These are phyloP conservation scores for Malassezia slooffiae DNA, from an alignment of 1,284 basidiomycete species.

Conservation along the genomic window DNA sequence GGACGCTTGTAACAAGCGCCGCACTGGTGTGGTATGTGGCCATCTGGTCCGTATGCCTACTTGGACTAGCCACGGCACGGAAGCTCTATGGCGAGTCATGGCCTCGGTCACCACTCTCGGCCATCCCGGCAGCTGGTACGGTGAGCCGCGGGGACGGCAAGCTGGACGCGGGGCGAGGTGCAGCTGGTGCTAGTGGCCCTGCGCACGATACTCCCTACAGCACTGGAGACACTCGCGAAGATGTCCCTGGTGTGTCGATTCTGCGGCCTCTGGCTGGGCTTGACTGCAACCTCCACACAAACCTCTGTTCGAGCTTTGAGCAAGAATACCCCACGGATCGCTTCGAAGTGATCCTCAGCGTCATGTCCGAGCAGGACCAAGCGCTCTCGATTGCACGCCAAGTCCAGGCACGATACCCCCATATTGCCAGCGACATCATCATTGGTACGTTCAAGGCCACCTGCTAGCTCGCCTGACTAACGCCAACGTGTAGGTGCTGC, in stretches of 20 bases:
- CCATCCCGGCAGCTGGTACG: constrained; percentile 46
- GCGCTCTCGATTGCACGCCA: constrained; percentile 31
- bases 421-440: constrained; percentile 27
- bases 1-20: neutral
- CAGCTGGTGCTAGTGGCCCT: too few relatives aligned
- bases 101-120: constrained; percentile 18
- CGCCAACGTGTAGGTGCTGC: constrained; percentile 46
- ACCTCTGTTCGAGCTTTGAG: constrained; percentile 38
- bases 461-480: neutral
- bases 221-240: too few relatives aligned
- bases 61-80: constrained; percentile 56
- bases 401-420: constrained; percentile 30
- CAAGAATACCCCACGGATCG: constrained; percentile 34
- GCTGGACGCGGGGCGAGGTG: too few relatives aligned
- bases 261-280: constrained; percentile 40
- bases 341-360: constrained; percentile 39
- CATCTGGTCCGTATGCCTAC: constrained; percentile 63
- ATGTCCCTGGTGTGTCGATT: constrained; percentile 33
- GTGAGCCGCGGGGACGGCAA: constrained; percentile 50
- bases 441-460: constrained; percentile 20
- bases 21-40: constrained; percentile 56
- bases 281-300: constrained; percentile 39
- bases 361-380: constrained; percentile 31
- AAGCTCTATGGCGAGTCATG: constrained; percentile 11
- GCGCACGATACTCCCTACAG: too few relatives aligned